Evolutionary conservation across 108 stramenopile genomes (phyloP).

Genomic region (Cyclotella distinguenda): DNA sequence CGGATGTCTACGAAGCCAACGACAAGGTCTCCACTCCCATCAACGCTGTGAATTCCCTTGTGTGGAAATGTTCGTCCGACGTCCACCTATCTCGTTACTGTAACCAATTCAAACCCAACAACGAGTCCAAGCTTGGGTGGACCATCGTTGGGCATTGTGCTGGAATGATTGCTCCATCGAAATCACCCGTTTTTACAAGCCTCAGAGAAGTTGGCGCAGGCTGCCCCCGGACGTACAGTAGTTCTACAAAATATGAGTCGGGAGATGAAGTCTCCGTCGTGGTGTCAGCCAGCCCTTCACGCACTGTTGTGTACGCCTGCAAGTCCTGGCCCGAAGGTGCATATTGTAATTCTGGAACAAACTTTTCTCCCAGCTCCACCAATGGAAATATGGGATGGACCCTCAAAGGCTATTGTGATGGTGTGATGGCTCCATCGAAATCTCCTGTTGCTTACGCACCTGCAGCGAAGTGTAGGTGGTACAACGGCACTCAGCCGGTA

Average conservation of each 20-base stretch:
- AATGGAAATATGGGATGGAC: conserved; percentile 11
- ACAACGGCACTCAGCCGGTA: not conserved
- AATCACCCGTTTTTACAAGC: not conserved
- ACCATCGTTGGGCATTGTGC: not conserved
- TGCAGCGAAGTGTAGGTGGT: not conserved
- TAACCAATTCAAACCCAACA: too few relatives aligned
- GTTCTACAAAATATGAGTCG: not conserved
- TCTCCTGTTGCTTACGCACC: not conserved
- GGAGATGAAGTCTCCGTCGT: not conserved
- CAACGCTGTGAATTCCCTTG: not conserved
- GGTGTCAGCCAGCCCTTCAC: not conserved
- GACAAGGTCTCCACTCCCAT: not conserved
- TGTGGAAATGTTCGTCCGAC: too few relatives aligned
- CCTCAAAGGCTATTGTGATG: conserved; percentile 1
- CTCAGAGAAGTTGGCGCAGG: not conserved
- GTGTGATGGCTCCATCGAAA: not conserved
- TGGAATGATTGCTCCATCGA: conserved; percentile 3
- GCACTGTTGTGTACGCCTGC: not conserved
- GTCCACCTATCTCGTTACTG: too few relatives aligned
- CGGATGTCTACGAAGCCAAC: conserved; percentile 5
- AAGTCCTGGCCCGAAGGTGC: not conserved
- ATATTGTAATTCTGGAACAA: conserved; percentile 4
- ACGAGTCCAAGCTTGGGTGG: too few relatives aligned
- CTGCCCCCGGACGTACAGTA: not conserved
- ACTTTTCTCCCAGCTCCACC: not conserved